These are phyloP conservation scores for Ophiostoma triangulosporum DNA, from an alignment of 2,329 filamentous ascomycete species.

Conservation along the genomic window DNA sequence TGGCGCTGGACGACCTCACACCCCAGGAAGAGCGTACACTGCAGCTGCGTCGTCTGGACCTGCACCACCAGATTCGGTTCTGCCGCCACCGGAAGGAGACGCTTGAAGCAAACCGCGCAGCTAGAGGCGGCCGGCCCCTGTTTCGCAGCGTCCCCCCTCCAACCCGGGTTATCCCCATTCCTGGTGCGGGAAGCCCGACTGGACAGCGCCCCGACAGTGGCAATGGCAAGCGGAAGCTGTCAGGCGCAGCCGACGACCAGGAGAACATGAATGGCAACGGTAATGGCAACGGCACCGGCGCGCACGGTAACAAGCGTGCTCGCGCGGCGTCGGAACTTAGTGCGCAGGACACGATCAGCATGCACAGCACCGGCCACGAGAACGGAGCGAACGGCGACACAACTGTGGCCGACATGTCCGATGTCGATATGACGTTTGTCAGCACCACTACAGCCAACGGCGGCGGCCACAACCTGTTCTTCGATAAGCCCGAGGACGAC, in stretches of 20 bases:
- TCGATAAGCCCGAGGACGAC: constrained; percentile 10
- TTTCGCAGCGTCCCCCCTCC: not conserved
- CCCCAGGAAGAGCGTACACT: constrained; percentile 28
- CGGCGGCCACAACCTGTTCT: constrained; percentile 8
- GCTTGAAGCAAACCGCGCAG: constrained; percentile 16
- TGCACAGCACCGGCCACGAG: constrained; percentile 1
- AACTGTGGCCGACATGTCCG: not conserved
- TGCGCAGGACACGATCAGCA: constrained; percentile 10
- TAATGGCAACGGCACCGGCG: not conserved
- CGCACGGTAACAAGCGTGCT: not conserved
- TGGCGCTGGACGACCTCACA: constrained; percentile 22
- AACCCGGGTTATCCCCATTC: not conserved
- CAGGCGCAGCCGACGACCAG: not conserved
- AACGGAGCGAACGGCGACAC: not conserved
- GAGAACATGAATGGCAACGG: not conserved
- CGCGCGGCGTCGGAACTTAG: constrained; percentile 9
- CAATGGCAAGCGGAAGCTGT: not conserved
- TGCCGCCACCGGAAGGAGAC: constrained; percentile 28
- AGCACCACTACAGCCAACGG: not conserved
- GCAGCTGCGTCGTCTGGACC: constrained; percentile 29
- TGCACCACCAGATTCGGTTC: constrained; percentile 30
- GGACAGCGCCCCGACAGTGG: not conserved
- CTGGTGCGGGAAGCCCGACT: not conserved
- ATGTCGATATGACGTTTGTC: constrained; percentile 5
- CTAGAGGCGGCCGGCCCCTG: constrained; percentile 8